Conservation (phyloP, 352 stramenopile species). For the Phytopythium mirpurense region DNA sequence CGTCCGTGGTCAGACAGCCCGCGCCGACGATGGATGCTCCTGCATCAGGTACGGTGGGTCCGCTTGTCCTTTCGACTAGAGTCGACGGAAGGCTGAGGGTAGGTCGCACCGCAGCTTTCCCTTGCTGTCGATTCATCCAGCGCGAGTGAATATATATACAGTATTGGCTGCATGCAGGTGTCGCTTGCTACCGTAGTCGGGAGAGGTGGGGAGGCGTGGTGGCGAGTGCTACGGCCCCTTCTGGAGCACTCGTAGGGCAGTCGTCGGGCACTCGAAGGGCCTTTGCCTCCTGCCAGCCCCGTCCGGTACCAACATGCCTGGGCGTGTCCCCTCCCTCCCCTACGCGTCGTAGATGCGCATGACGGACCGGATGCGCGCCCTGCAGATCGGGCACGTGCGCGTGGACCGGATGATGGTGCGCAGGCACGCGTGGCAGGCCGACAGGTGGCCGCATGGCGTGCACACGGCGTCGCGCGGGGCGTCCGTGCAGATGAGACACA, state of each 20-base stretch:
- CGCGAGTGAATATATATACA: slow-evolving; percentile 5
- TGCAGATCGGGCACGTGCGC: slow-evolving; percentile 41
- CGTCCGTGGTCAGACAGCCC: background rate
- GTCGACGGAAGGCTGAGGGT: too few relatives aligned
- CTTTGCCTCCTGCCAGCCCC: too few relatives aligned
- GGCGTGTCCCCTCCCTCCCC: background rate
- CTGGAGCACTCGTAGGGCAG: too few relatives aligned
- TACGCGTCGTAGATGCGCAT: slow-evolving; percentile 36
- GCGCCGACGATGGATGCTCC: background rate
- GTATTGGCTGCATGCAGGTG: background rate
- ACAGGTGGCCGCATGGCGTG: slow-evolving; percentile 47
- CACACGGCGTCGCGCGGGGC: slow-evolving; percentile 38
- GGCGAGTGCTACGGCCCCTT: too few relatives aligned
- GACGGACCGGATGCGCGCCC: slow-evolving; percentile 30
- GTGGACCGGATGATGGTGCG: slow-evolving; percentile 24
- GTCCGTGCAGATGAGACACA: slow-evolving; percentile 47
- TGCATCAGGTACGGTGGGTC: background rate
- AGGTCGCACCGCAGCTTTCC: too few relatives aligned
- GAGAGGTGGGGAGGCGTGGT: too few relatives aligned
- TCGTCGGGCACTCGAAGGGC: too few relatives aligned
- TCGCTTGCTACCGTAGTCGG: too few relatives aligned
- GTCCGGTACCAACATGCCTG: too few relatives aligned
- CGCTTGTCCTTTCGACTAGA: too few relatives aligned
- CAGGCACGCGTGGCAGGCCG: slow-evolving; percentile 38
- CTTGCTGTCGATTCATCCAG: too few relatives aligned